phyloP scores from a whole-genome alignment of 78 protist genomes.

The Polysphondylium violaceum region DNA sequence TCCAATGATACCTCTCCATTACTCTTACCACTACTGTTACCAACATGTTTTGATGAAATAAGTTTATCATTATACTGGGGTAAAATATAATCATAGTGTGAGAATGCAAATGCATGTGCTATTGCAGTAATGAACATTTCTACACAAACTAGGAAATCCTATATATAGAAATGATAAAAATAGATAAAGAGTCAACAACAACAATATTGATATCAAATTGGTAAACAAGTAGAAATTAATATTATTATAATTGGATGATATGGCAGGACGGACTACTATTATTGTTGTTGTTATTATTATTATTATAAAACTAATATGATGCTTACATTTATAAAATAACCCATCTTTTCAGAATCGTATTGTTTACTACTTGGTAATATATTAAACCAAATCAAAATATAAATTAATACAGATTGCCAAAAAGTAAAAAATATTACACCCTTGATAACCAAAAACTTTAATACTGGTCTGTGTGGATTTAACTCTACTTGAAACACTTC shows the following conservation, averaged over 20 bases:
- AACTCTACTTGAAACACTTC: conserved; percentile 36
- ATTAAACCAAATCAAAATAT: conserved; percentile 13
- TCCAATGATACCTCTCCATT: neutral
- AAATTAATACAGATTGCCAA: conserved; percentile 46
- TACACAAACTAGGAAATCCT: conserved; percentile 49
- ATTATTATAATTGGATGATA: no score
- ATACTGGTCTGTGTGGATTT: conserved; percentile 18
- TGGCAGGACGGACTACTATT: no score
- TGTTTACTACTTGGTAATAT: conserved; percentile 12
- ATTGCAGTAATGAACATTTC: conserved; percentile 39
- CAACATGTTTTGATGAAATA: neutral
- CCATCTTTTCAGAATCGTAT: conserved; percentile 1
- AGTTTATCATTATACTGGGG: neutral
- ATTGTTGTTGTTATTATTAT: no score
- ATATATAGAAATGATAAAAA: no score
- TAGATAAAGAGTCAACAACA: no score
- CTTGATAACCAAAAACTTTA: conserved; percentile 36
- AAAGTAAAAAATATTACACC: conserved; percentile 13
- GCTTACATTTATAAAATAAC: conserved; percentile 13
- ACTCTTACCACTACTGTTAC: neutral
- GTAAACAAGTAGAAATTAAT: no score
- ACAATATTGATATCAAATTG: neutral
- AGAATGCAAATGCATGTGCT: conserved; percentile 3
- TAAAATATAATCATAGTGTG: conserved; percentile 14
- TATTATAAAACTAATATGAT: no score